Evolutionary conservation across 2,329 filamentous ascomycete genomes (phyloP), one percentile per base, ranked within the genome.

Genomic region (Emmonsiellopsis sp.): DNA sequence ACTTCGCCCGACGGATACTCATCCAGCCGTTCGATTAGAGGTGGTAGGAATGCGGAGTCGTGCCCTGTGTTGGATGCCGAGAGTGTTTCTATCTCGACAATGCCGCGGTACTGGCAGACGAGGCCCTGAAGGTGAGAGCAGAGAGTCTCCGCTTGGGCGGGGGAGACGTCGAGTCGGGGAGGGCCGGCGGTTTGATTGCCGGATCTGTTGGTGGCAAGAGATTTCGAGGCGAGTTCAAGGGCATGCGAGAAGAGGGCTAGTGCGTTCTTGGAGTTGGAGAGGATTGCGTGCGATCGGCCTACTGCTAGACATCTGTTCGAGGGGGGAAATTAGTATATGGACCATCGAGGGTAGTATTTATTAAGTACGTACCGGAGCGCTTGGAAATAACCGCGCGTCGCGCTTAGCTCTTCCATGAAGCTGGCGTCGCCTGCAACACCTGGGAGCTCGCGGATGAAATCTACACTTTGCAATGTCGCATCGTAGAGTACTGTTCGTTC

Each of bases 401-500:
- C 83, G 53, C 88, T 82, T n/a, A 98, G 75, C 67, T 93, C 89
- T 45, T 79, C 73, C 4, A 90, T 77, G 59, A 98, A 87, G 13
- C 74, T 76, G 41, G 83, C 79, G 63, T 98, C 93, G 42, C 89
- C 86, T 37, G 89, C 89, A 15, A 96, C 87, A 69, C 93, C 93
- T 2, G 90, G 87, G 11, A 98, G 78, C 56, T 95, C 89, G 62
- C 87, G 89, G 67, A 96, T 84, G 4, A 90, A 89, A 59, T 96
- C 87, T 55, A 98, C 77, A 69, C 89, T 96, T 70, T 96, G 89
- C 26, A 96, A 73, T 7, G 86, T 94, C 26, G 89, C 89, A 67
- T 96, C 90, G 67, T 96, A 97, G 1, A 98, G 77, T 2, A 92
- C 91, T 11, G 88, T 83, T 62, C 89, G 86, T 68, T 97, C 92